Percentiles rank a stretch among this genome's conserved stretches.
phyloP scores from a whole-genome alignment of 2,329 filamentous ascomycete species.

The Sarocladium strictum region DNA sequence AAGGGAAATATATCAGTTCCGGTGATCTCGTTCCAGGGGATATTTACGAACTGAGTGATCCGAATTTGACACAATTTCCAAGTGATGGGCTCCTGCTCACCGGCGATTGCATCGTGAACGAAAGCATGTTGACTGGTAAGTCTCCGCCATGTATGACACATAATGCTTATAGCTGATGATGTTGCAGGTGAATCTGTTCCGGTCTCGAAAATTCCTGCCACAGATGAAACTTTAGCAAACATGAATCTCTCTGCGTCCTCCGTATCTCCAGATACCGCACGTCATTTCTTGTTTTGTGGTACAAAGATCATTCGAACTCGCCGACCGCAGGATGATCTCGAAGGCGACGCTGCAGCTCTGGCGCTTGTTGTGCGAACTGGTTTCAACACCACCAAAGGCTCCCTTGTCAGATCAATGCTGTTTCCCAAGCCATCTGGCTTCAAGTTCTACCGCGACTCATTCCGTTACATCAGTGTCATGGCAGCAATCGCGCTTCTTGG shows the following conservation, averaged over 20 bases:
- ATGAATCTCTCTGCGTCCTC: slow-evolving; percentile 77
- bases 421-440: slow-evolving; percentile 98
- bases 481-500: slow-evolving; percentile 76
- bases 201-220: slow-evolving; percentile 84
- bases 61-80: slow-evolving; percentile 78
- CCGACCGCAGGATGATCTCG: slow-evolving; percentile 77
- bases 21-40: slow-evolving; percentile 90
- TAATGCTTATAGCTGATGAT: slow-evolving; percentile 20
- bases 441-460: slow-evolving; percentile 97
- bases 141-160: slow-evolving; percentile 20
- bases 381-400: slow-evolving; percentile 96
- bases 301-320: slow-evolving; percentile 92
- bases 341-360: slow-evolving; percentile 83
- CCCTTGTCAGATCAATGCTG: slow-evolving; percentile 92
- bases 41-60: slow-evolving; percentile 94
- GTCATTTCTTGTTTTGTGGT: slow-evolving; percentile 88
- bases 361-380: slow-evolving; percentile 91
- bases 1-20: slow-evolving; percentile 78
- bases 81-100: slow-evolving; percentile 87
- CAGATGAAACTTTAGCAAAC: slow-evolving; percentile 67
- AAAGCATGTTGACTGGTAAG: slow-evolving; percentile 84
- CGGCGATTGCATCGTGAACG: slow-evolving; percentile 97
- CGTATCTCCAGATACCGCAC: slow-evolving; percentile 75
- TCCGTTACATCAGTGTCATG: slow-evolving; percentile 98
- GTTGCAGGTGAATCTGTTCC: slow-evolving; percentile 79